Conservation (phyloP, 2,329 filamentous ascomycete species). For the Alternaria dauci region DNA sequence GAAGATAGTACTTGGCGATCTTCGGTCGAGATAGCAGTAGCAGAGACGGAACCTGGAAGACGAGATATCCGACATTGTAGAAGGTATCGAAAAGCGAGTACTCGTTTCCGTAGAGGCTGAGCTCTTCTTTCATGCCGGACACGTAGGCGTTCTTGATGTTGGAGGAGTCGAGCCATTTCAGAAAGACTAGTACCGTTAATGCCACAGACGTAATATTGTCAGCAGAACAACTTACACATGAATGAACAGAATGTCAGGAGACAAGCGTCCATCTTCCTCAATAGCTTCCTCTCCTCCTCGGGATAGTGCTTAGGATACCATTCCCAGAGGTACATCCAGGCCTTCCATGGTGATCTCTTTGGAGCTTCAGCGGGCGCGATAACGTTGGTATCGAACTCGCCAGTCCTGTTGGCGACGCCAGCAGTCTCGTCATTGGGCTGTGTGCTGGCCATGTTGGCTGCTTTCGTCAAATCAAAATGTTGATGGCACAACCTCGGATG, state of each 20-base stretch:
- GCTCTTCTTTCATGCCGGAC: slow-evolving; percentile 46
- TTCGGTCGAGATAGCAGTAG: slow-evolving; percentile 51
- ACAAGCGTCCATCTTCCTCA: slow-evolving; percentile 50
- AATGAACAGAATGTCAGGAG: slow-evolving; percentile 49
- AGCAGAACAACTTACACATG: slow-evolving; percentile 41
- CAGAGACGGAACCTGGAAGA: slow-evolving; percentile 51
- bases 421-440: slow-evolving; percentile 33
- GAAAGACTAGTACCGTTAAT: slow-evolving; percentile 41
- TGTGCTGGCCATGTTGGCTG: slow-evolving; percentile 27
- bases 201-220: too few species aligned
- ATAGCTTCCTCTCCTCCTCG: slow-evolving; percentile 43
- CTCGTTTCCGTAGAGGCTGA: slow-evolving; percentile 62
- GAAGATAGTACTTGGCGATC: slow-evolving; percentile 49
- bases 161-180: slow-evolving; percentile 50
- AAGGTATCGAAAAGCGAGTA: slow-evolving; percentile 62
- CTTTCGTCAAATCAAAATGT: background rate
- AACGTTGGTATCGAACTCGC: slow-evolving; percentile 36
- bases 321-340: slow-evolving; percentile 51
- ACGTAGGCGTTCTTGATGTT: slow-evolving; percentile 58
- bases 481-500: slow-evolving; percentile 12
- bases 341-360: slow-evolving; percentile 49
- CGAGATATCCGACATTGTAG: slow-evolving; percentile 52
- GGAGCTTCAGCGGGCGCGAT: slow-evolving; percentile 48
- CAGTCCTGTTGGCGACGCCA: slow-evolving; percentile 28
- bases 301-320: slow-evolving; percentile 51